These are phyloP conservation scores for Ogataea corticis DNA, from an alignment of 805 yeast genomes.

Conservation along the genomic window DNA sequence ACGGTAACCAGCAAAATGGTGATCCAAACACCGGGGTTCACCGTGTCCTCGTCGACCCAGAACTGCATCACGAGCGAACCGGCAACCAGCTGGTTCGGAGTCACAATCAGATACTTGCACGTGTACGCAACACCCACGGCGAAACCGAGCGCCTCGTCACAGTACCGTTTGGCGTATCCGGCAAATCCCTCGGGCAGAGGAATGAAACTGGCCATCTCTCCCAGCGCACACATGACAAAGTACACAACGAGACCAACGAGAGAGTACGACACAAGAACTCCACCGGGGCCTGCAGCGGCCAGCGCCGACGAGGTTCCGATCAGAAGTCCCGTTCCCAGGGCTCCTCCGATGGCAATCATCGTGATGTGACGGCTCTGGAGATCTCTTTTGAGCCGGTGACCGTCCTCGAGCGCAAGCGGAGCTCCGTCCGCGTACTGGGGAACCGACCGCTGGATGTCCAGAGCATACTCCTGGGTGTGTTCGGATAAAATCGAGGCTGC, in stretches of 20 bases:
- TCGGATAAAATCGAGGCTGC: slow-evolving; percentile 19
- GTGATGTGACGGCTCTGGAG: slow-evolving; percentile 52
- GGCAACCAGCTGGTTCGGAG: slow-evolving; percentile 60
- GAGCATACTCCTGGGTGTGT: slow-evolving; percentile 48
- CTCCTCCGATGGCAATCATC: slow-evolving; percentile 78
- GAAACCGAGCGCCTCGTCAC: slow-evolving; percentile 55
- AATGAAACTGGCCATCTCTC: slow-evolving; percentile 56
- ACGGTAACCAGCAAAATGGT: slow-evolving; percentile 45
- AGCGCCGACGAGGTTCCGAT: slow-evolving; percentile 77
- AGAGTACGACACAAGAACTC: slow-evolving; percentile 62
- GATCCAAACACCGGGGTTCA: slow-evolving; percentile 58
- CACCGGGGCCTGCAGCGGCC: slow-evolving; percentile 68
- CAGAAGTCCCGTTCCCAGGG: slow-evolving; percentile 77
- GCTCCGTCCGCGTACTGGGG: slow-evolving; percentile 19
- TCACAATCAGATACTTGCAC: slow-evolving; percentile 51
- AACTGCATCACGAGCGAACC: slow-evolving; percentile 54
- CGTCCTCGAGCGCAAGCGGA: slow-evolving; percentile 42
- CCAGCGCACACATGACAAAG: slow-evolving; percentile 58
- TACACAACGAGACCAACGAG: slow-evolving; percentile 72
- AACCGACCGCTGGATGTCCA: slow-evolving; percentile 44
- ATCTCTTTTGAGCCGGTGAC: slow-evolving; percentile 46
- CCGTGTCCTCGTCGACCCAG: slow-evolving; percentile 47
- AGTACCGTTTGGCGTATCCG: slow-evolving; percentile 53
- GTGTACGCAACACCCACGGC: slow-evolving; percentile 57
- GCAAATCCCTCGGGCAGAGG: slow-evolving; percentile 58